phyloP scores from a whole-genome alignment of 2,329 filamentous ascomycete genomes.

The Cladophialophora yegresii region DNA sequence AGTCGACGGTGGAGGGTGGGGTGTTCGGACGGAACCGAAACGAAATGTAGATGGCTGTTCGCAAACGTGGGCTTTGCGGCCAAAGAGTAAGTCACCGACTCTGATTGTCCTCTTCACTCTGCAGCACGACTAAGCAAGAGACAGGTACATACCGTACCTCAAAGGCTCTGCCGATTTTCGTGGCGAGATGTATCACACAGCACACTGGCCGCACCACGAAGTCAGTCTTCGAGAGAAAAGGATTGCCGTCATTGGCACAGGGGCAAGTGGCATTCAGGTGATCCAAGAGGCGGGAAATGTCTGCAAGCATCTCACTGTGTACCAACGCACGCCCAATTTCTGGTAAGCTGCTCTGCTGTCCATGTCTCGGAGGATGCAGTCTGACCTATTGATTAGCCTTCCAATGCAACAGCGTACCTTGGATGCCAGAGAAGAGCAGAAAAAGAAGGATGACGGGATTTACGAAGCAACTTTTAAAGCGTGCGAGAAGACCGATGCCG shows the following conservation, averaged over 20 bases:
- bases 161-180: conserved; percentile 60
- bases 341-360: conserved; percentile 29
- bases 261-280: conserved; percentile 53
- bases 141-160: conserved; percentile 61
- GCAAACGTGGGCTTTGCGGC: conserved; percentile 51
- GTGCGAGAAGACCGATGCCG: conserved; percentile 55
- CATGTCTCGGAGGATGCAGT: conserved; percentile 2
- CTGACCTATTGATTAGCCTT: conserved; percentile 45
- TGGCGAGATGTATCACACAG: conserved; percentile 61
- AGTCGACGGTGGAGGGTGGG: conserved; percentile 44
- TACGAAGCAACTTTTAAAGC: conserved; percentile 22
- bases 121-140: conserved; percentile 41
- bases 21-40: conserved; percentile 47
- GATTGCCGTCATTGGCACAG: conserved; percentile 65
- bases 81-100: conserved; percentile 48
- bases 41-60: conserved; percentile 45
- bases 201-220: conserved; percentile 60
- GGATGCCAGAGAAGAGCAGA: conserved; percentile 45
- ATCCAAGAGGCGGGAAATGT: conserved; percentile 32
- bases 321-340: conserved; percentile 60
- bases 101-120: conserved; percentile 37
- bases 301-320: conserved; percentile 34
- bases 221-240: conserved; percentile 60
- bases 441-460: conserved; percentile 17
- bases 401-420: conserved; percentile 57